Conservation (phyloP, 225 moss, liverwort and hornwort genomes). For the Antitrichia curtipendula region DNA sequence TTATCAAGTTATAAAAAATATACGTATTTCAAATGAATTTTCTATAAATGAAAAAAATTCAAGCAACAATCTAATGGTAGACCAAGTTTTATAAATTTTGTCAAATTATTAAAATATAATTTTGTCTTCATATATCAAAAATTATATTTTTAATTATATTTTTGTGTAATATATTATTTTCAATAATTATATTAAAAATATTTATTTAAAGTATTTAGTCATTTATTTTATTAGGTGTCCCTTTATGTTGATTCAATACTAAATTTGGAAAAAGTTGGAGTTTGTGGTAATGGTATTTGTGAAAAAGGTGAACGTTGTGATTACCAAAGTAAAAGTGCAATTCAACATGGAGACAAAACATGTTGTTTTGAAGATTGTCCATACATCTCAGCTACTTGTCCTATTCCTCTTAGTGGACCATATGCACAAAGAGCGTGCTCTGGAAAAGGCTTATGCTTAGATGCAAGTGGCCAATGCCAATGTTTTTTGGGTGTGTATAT, state of each 20-base stretch:
- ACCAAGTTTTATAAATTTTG: too few relatives aligned
- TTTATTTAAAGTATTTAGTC: too few relatives aligned
- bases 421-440: conserved; percentile 42
- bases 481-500: conserved; percentile 37
- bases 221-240: not conserved
- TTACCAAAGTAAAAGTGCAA: conserved; percentile 43
- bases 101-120: not conserved
- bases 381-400: conserved; percentile 54
- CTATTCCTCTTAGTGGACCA: conserved; percentile 32
- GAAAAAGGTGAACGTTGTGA: conserved; percentile 78
- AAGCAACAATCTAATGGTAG: not conserved
- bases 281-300: conserved; percentile 82
- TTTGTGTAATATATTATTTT: too few relatives aligned
- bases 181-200: too few relatives aligned
- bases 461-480: conserved; percentile 73
- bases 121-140: too few relatives aligned
- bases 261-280: conserved; percentile 43
- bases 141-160: fast-evolving
- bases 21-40: not conserved
- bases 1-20: not conserved
- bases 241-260: conserved; percentile 21
- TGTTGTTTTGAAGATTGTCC: conserved; percentile 89
- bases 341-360: conserved; percentile 9
- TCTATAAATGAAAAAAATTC: not conserved
- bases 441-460: conserved; percentile 64